Percentiles rank a stretch among this genome's conserved stretches.
phyloP scores from a whole-genome alignment of 1,284 basidiomycete genomes.

The Macrocystidia cucumis region DNA sequence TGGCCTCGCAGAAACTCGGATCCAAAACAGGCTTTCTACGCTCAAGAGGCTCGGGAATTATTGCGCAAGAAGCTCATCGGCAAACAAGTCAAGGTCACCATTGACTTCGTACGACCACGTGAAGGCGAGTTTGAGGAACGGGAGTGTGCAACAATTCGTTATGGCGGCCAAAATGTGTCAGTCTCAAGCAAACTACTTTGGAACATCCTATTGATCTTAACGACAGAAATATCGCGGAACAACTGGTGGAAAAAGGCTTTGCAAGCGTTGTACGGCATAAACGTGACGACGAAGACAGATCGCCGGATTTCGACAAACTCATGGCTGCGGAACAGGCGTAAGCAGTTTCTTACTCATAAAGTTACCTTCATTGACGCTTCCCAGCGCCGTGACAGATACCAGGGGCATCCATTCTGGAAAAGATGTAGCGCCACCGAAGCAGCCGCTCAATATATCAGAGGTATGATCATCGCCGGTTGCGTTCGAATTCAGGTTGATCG shows the following conservation, averaged over 20 bases:
- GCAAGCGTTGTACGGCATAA: conserved; percentile 88
- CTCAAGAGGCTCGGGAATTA: conserved; percentile 89
- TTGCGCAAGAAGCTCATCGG: conserved; percentile 88
- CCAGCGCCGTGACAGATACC: conserved; percentile 70
- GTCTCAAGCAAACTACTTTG: conserved; percentile 14
- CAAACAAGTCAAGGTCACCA: conserved; percentile 75
- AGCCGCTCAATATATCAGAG: conserved; percentile 84
- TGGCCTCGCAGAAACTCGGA: conserved; percentile 59
- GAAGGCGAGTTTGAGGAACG: conserved; percentile 93
- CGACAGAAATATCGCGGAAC: conserved; percentile 81
- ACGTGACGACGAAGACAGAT: conserved; percentile 92
- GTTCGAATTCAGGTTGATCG: conserved; percentile 6
- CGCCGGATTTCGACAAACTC: conserved; percentile 90
- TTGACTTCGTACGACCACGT: conserved; percentile 88
- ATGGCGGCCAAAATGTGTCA: conserved; percentile 71
- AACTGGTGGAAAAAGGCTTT: conserved; percentile 89
- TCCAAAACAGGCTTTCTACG: conserved; percentile 83
- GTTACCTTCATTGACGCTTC: neutral
- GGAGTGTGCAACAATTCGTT: conserved; percentile 84
- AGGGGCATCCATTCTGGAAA: conserved; percentile 93
- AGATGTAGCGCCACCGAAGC: conserved; percentile 69
- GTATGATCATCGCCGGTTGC: conserved; percentile 26
- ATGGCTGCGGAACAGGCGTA: conserved; percentile 91
- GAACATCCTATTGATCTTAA: conserved; percentile 1
- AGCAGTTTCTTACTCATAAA: conserved; percentile 20